Conservation (phyloP, 2,329 filamentous ascomycete species). For the Apiospora phragmitis region DNA sequence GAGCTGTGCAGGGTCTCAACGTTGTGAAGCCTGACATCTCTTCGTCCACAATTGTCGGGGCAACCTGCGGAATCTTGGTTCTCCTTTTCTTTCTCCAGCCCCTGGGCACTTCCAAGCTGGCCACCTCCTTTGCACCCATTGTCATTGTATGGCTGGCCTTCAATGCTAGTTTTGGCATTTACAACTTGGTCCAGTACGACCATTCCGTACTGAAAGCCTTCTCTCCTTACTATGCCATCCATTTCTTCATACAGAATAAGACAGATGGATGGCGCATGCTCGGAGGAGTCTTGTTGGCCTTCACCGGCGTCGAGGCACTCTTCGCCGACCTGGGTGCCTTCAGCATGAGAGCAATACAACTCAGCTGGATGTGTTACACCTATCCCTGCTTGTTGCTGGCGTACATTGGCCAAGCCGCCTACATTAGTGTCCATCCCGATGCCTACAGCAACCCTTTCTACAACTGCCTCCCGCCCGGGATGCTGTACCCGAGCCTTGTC, state of each 20-base stretch:
- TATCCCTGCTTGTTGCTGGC: slow-evolving; percentile 67
- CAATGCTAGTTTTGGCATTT: slow-evolving; percentile 64
- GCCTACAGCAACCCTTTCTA: slow-evolving; percentile 76
- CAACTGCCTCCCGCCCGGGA: slow-evolving; percentile 66
- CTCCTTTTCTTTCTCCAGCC: slow-evolving; percentile 65
- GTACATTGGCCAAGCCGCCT: slow-evolving; percentile 75
- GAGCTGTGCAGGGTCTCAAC: slow-evolving; percentile 64
- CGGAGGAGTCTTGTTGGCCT: slow-evolving; percentile 71
- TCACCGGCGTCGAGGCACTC: slow-evolving; percentile 77
- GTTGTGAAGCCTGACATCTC: slow-evolving; percentile 59
- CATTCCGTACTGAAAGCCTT: slow-evolving; percentile 57
- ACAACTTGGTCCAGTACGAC: slow-evolving; percentile 56
- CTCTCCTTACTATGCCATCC: slow-evolving; percentile 59
- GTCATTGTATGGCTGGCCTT: slow-evolving; percentile 67
- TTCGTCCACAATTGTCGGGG: slow-evolving; percentile 60
- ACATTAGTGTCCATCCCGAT: slow-evolving; percentile 57
- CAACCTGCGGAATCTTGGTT: slow-evolving; percentile 64
- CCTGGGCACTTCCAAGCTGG: slow-evolving; percentile 62
- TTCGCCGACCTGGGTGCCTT: slow-evolving; percentile 81
- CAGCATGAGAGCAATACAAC: slow-evolving; percentile 66
- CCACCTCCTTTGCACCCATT: slow-evolving; percentile 63
- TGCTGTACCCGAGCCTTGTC: slow-evolving; percentile 67
- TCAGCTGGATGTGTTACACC: slow-evolving; percentile 69
- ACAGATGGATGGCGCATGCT: slow-evolving; percentile 63
- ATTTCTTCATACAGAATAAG: slow-evolving; percentile 60